phyloP scores from a whole-genome alignment of 2,329 filamentous ascomycete genomes.

The Fusarium coicis region DNA sequence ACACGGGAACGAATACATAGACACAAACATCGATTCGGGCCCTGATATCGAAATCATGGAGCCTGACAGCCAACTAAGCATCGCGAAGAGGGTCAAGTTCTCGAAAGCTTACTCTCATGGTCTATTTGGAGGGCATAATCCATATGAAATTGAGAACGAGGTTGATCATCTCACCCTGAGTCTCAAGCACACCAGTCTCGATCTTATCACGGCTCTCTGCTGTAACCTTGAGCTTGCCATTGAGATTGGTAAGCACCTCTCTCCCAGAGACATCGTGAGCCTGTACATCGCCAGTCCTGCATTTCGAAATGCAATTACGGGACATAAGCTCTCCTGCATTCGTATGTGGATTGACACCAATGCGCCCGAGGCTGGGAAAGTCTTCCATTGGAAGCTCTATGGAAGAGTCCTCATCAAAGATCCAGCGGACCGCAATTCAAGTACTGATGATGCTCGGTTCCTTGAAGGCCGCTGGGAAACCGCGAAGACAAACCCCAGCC shows the following conservation, averaged over 20 bases:
- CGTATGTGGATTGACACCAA: conserved; percentile 63
- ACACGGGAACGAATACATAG: background rate
- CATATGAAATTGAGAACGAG: conserved; percentile 38
- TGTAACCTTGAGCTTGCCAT: conserved; percentile 63
- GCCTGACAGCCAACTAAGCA: conserved; percentile 12
- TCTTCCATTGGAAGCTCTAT: conserved; percentile 73
- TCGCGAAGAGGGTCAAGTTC: conserved; percentile 46
- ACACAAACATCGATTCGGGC: background rate
- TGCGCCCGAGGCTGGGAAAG: conserved; percentile 63
- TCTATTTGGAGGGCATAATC: conserved; percentile 46
- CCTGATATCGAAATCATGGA: conserved; percentile 17
- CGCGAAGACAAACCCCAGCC: conserved; percentile 13
- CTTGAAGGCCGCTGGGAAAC: conserved; percentile 13
- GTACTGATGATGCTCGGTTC: conserved; percentile 3
- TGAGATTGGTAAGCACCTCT: conserved; percentile 65
- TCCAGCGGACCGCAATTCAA: conserved; percentile 61
- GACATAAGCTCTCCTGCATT: conserved; percentile 68
- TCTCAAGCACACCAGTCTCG: conserved; percentile 45
- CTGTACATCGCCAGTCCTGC: conserved; percentile 73
- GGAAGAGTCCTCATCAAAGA: conserved; percentile 67
- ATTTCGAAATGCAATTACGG: conserved; percentile 70
- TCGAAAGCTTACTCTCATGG: conserved; percentile 39
- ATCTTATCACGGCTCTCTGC: conserved; percentile 58
- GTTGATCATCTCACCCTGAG: conserved; percentile 32
- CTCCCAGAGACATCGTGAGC: conserved; percentile 66